Evolutionary conservation across 441 rosid species (phyloP).

Genomic region (Populus hybrid): DNA sequence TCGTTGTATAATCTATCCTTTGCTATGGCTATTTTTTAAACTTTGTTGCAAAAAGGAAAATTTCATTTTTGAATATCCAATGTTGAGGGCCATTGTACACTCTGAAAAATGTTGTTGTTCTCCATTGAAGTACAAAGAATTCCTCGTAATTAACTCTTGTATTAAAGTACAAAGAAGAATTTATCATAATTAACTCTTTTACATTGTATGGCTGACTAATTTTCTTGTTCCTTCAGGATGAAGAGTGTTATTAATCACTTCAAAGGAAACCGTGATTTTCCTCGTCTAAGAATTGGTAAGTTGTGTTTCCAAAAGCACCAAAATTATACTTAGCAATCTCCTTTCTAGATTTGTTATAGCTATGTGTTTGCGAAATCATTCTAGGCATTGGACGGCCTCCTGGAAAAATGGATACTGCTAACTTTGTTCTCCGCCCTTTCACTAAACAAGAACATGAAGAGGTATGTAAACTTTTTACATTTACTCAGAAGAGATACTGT

Average conservation of each 20-base stretch:
- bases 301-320: constrained; percentile 8
- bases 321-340: not conserved
- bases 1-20: not conserved
- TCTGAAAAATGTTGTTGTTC: not conserved
- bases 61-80: not conserved
- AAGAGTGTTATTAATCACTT: constrained; percentile 77
- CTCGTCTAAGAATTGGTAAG: constrained; percentile 89
- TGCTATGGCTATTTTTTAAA: not conserved
- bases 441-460: constrained; percentile 69
- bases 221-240: constrained; percentile 54
- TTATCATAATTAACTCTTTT: not conserved
- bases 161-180: too few species aligned
- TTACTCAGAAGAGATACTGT: not conserved
- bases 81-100: not conserved
- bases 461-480: constrained; percentile 33
- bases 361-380: constrained; percentile 15
- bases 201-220: not conserved
- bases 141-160: not conserved
- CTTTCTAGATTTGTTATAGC: not conserved
- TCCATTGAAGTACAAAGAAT: not conserved
- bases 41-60: not conserved
- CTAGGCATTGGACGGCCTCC: constrained; percentile 96
- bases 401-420: constrained; percentile 78
- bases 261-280: constrained; percentile 87
- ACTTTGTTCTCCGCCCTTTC: constrained; percentile 73